phyloP scores from a whole-genome alignment of 352 stramenopile species.

The Phytophthora aleatoria region DNA sequence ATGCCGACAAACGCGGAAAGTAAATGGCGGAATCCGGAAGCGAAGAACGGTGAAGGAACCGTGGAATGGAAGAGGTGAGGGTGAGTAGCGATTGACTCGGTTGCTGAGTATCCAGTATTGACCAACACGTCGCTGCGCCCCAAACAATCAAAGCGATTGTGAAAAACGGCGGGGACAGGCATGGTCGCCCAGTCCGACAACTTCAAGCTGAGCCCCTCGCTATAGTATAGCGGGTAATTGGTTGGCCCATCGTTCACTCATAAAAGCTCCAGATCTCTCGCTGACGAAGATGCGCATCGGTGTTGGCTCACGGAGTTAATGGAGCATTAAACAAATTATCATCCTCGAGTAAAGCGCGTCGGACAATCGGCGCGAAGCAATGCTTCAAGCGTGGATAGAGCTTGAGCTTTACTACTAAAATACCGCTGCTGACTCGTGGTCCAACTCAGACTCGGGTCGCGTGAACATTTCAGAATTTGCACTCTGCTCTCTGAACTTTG shows the following conservation, averaged over 20 bases:
- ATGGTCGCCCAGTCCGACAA: constrained; percentile 27
- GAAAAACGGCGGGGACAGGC: constrained; percentile 6
- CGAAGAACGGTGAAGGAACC: constrained; percentile 13
- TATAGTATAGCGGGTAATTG: background rate
- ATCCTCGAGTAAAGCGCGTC: constrained; percentile 10
- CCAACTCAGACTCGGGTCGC: background rate
- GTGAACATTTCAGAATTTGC: constrained; percentile 11
- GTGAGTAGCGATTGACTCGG: constrained; percentile 5
- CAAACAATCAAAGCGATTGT: constrained; percentile 10
- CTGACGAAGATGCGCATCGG: constrained; percentile 19
- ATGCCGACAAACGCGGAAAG: constrained; percentile 14
- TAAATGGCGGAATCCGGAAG: constrained; percentile 11
- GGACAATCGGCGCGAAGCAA: constrained; percentile 15
- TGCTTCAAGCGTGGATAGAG: background rate
- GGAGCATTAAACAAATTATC: constrained; percentile 9
- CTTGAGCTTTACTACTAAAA: background rate
- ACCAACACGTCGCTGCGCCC: constrained; percentile 14
- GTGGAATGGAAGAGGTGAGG: constrained; percentile 11
- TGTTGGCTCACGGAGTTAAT: constrained; percentile 14
- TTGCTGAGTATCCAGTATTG: constrained; percentile 10
- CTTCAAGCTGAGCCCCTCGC: constrained; percentile 27
- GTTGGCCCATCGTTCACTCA: constrained; percentile 15
- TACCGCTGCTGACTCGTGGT: background rate
- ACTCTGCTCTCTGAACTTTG: constrained; percentile 17
- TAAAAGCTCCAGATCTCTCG: constrained; percentile 14